Conservation (phyloP, 257 asterid species). For the Ilex asprella region DNA sequence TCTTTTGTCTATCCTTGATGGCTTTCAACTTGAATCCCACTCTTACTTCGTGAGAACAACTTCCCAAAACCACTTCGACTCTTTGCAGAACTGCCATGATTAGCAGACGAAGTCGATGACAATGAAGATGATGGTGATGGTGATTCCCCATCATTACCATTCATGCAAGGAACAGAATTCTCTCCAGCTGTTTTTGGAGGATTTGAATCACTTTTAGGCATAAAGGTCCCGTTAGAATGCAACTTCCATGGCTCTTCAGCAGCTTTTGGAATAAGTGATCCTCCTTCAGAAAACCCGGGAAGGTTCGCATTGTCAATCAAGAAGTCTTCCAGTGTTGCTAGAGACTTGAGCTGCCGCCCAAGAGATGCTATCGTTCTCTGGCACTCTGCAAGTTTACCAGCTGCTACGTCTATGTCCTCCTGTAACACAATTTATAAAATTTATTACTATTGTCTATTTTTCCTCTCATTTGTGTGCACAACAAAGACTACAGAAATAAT, state of each 20-base stretch:
- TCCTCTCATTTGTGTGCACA: background rate
- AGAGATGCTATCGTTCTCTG: conserved; percentile 80
- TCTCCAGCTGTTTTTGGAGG: conserved; percentile 22
- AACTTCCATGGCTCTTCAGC: conserved; percentile 28
- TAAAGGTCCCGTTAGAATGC: conserved; percentile 22
- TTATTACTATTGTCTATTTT: background rate
- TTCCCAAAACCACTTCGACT: conserved; percentile 49
- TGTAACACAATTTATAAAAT: conserved; percentile 15
- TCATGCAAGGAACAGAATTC: conserved; percentile 14
- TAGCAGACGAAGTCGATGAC: conserved; percentile 29
- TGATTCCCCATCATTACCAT: conserved; percentile 37
- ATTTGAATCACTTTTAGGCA: conserved; percentile 22
- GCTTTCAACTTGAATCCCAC: conserved; percentile 33
- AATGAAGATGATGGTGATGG: conserved; percentile 31
- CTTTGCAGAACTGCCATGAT: conserved; percentile 24
- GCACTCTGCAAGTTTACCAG: conserved; percentile 80
- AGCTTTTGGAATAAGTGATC: conserved; percentile 16
- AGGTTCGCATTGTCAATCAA: conserved; percentile 62
- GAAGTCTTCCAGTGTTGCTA: conserved; percentile 80
- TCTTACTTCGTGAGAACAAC: conserved; percentile 48
- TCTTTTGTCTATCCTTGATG: conserved; percentile 17
- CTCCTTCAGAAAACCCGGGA: conserved; percentile 44
- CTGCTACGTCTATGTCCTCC: conserved; percentile 71
- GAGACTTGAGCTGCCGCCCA: conserved; percentile 69
- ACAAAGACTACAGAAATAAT: background rate